Base-by-base conservation (phyloP, 2,329 filamentous ascomycete genomes). In the Colletotrichum sp. region DNA sequence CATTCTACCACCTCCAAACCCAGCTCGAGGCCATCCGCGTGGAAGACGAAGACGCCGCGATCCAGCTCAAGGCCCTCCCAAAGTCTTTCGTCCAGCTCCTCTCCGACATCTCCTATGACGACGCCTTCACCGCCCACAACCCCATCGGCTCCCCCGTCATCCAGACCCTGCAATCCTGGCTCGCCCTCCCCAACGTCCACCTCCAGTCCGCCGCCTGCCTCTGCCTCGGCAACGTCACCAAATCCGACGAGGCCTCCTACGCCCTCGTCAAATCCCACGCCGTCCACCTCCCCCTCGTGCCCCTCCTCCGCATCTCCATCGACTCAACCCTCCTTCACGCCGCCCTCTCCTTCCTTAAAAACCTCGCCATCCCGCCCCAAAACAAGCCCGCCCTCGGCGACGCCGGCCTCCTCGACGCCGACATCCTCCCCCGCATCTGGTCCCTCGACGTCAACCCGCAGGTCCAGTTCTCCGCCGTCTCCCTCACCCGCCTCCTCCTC, bases 271-370 rank as follows among this genome's bases (percentile, higher is more conserved):
- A 85, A 12, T 81, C 76, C 5, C 81, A 86, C 25, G 73, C 85
- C 2, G 85, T 85, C 6, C 85, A 87, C 72, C 79, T 86, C 9
- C 86, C 88, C 0, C 83, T 93, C 3, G 80, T 88, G 63, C 78
- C 82, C 11, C 80, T 88, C 55, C 77, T 87, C 48, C 77, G 80
- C 2, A 79, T 85, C 34, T 79, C 82, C 2, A 81, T 79, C 9
- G 86, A 89, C 76, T 81, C 87, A 1, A 90, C 92, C 76, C 87
- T 92, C 19, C 84, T 91, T 1, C 91, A 93, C 79, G 87, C 90
- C 2, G 84, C 86, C 3, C 85, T 93, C 22, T 89, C 90, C 9
- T 92, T 93, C 79, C 87, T 93, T 75, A 93, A 92, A 82, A 93
- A 93, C 80, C 88, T 93, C 11, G 90, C 91, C 30, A 91, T 93